A percentile compares a stretch with the other conserved stretches of the same genome.
Conservation (phyloP, 805 yeast genomes). For the Kluyveromyces wickerhamii region DNA sequence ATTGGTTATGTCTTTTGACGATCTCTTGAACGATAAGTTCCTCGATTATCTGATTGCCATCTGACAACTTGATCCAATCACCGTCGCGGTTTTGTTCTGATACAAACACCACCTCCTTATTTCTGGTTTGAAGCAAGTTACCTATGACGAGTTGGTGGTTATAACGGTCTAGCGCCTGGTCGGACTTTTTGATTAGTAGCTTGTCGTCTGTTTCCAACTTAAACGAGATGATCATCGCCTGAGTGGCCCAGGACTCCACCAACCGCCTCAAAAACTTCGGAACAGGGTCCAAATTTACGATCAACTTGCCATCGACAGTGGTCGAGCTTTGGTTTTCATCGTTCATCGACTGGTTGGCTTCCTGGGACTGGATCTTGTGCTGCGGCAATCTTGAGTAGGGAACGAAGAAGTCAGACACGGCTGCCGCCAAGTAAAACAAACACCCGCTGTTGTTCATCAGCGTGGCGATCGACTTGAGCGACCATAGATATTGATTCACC, state of each 20-base stretch:
- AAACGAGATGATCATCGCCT: constrained; percentile 89
- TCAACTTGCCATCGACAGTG: constrained; percentile 52
- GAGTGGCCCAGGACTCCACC: constrained; percentile 92
- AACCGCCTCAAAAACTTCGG: constrained; percentile 86
- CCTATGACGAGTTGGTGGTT: constrained; percentile 94
- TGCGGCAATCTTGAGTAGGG: constrained; percentile 82
- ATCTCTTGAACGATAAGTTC: constrained; percentile 73
- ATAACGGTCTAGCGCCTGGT: constrained; percentile 72
- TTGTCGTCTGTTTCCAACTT: constrained; percentile 81
- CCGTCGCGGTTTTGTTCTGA: constrained; percentile 24
- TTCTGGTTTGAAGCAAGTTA: constrained; percentile 81
- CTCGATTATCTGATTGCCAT: constrained; percentile 49
- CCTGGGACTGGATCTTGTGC: constrained; percentile 88
- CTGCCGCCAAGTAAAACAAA: constrained; percentile 88
- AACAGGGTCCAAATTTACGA: constrained; percentile 87
- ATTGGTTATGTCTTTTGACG: constrained; percentile 49
- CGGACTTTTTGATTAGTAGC: constrained; percentile 67
- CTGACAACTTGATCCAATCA: constrained; percentile 44
- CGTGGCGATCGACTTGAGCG: constrained; percentile 60
- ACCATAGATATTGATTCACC: constrained; percentile 86
- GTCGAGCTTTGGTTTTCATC: constrained; percentile 14
- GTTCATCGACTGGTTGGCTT: constrained; percentile 34
- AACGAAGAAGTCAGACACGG: constrained; percentile 92
- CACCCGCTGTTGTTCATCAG: constrained; percentile 54
- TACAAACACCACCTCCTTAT: constrained; percentile 81